Base-by-base conservation (phyloP, 1,284 basidiomycete genomes). In the Marasmius oreades region DNA sequence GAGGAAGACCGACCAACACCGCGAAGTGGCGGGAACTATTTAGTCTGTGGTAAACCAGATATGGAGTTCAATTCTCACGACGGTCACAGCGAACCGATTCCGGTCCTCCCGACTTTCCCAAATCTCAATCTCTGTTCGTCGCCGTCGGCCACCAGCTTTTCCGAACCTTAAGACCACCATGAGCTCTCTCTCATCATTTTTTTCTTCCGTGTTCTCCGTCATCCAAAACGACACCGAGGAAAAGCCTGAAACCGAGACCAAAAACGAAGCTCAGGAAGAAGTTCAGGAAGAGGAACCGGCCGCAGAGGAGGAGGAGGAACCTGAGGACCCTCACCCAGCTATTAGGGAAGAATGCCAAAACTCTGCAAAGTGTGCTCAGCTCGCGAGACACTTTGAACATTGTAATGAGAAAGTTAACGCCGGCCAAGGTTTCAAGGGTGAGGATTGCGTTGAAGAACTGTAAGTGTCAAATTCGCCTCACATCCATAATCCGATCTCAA, bases 371-470 rank as follows among this genome's bases (percentile, higher is more conserved):
- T 96, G 94, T 67, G 81, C 80, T 51, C 74, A 84, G 45, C 73
- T 87, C 60, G 79, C 86, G 46, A 85, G 91, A 71, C 94, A 97
- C 77, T 96, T 96, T 74, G 82, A 89, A 62, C 90, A 95, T 68
- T 97, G 94, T 73, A 82, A 90, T 67, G 90, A 95, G 72, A 93
- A 93, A 74, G 86, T 95, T 52, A 76, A 86, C 59, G 78, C 76
- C 31, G 93, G 93, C 42, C 70, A 94, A 67, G 92, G 92, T 48
- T 92, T 83, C 81, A 85, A 91, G 69, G 83, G 84, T 61, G 93
- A 95, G 78, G 91, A 93, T 69, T 95, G 93, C 69, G 90, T 95
- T 52, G 93, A 94, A 76, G 93, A 95, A 80, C 72, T 91, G 86
- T 90, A 66, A 58, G 76, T 77, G 26, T 51, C 56, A 42, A 36